Base-by-base conservation (phyloP, 1,139 yeast genomes). In the Lodderomyces beijingensis region DNA sequence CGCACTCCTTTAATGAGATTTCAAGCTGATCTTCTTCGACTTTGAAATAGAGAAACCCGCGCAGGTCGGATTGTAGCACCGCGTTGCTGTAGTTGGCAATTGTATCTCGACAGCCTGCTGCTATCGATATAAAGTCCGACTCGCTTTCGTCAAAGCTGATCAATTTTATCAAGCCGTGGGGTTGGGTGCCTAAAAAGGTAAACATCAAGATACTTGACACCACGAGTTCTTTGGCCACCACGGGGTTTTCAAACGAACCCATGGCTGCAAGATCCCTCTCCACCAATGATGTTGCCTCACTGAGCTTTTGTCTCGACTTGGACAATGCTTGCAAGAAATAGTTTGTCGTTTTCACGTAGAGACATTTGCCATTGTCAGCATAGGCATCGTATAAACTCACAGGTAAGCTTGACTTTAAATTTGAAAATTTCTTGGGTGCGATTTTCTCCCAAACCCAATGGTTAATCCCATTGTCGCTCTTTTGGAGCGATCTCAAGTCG, bases 111-210 rank as follows among this genome's bases (percentile, higher is more conserved):
- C 55, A 46, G 1, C 59, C 57, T 13, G 32, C 38, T 15, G 53
- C 35, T 5, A 55, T 35, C 2, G 55, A 47, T 2, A 59, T 27
- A 15, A 47, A 43, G 33, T 55, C 60, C 13, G 37, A 17, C n/a
- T 40, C 45, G 9, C 10, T 10, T 19, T 53, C 55, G 6, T 20
- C 29, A 34, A 49, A 53, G 12, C 44, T 42, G 1, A 63, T 45
- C 19, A 62, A 40, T 2, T 65, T 64, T 10, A 55, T 38, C 10
- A 58, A 35, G 27, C 43, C 45, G 37, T 51, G 53, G 2, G 66
- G 64, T 38, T 61, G 65, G 3, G 62, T 37, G 3, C 59, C 58
- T n/a, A 62, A 38, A 32, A 49, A 60, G 2, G 59, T 44, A 38
- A 47, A 57, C 17, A 57, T 42, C 4, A 61, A 31, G 11, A 55